A percentile compares a stretch with the other conserved stretches of the same genome.
phyloP scores from a whole-genome alignment of 202 grass and related monocot species.

The Saccharum hybrid region DNA sequence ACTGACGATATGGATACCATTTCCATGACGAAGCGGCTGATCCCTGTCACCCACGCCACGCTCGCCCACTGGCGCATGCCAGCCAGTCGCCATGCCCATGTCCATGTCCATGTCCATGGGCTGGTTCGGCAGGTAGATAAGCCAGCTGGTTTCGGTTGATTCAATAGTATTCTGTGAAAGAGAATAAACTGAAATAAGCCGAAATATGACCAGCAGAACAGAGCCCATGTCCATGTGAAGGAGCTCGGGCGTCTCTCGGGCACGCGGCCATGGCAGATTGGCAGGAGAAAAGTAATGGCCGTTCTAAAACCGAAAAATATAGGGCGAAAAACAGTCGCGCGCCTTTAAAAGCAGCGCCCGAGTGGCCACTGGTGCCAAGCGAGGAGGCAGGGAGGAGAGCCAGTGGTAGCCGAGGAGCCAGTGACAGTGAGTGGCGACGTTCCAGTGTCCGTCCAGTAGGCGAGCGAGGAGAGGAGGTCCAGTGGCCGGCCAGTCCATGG shows the following conservation, averaged over 20 bases:
- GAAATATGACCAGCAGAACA: too few species aligned
- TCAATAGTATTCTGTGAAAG: too few species aligned
- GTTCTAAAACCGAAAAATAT: slow-evolving; percentile 35
- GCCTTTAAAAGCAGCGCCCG: slow-evolving; percentile 56
- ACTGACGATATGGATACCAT: not conserved
- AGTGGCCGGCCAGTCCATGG: slow-evolving; percentile 35
- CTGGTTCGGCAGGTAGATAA: too few species aligned
- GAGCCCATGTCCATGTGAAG: slow-evolving; percentile 52
- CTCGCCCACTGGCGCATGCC: not conserved
- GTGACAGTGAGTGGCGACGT: not conserved
- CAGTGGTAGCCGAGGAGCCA: slow-evolving; percentile 8
- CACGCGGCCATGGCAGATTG: not conserved
- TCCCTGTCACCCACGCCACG: not conserved
- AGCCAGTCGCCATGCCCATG: not conserved
- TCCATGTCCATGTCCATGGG: too few species aligned
- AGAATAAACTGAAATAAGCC: too few species aligned
- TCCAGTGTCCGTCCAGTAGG: not conserved
- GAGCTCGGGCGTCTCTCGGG: slow-evolving; percentile 29
- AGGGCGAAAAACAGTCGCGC: not conserved
- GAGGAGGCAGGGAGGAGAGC: slow-evolving; percentile 29
- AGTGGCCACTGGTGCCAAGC: not conserved
- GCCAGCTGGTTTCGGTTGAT: too few species aligned
- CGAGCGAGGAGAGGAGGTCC: not conserved
- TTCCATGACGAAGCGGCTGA: not conserved
- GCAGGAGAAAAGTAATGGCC: slow-evolving; percentile 34